phyloP scores from a whole-genome alignment of 2,329 filamentous ascomycete species.

The Xylaria sp. region DNA sequence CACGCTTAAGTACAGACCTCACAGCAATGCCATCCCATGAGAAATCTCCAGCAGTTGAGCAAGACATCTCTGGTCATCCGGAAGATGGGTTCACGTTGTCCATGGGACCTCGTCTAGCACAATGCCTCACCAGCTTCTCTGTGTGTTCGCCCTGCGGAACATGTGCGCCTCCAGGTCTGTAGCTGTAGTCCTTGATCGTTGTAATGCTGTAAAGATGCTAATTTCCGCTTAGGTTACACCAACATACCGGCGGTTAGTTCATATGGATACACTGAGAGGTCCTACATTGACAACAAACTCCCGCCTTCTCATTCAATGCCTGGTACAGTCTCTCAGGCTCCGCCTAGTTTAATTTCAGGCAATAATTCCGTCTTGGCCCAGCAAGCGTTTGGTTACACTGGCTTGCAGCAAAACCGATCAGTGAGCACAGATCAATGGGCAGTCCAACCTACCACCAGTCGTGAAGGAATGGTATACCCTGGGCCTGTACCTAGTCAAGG shows the following conservation, averaged over 20 bases:
- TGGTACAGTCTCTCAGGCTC: conserved; percentile 44
- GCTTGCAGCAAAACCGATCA: conserved; percentile 51
- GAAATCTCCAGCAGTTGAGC: conserved; percentile 40
- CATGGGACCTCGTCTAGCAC: conserved; percentile 48
- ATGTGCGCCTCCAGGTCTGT: conserved; percentile 52
- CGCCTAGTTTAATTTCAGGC: conserved; percentile 46
- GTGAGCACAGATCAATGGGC: conserved; percentile 42
- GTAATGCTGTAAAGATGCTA: conserved; percentile 38
- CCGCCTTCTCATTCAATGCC: conserved; percentile 41
- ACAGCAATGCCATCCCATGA: conserved; percentile 43
- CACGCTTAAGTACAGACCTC: conserved; percentile 44
- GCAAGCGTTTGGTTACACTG: conserved; percentile 51
- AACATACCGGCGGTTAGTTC: conserved; percentile 43
- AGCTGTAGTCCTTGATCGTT: conserved; percentile 25
- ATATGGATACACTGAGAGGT: conserved; percentile 42
- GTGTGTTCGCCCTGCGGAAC: conserved; percentile 52
- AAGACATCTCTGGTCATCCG: conserved; percentile 39
- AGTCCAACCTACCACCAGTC: conserved; percentile 48
- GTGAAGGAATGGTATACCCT: conserved; percentile 57
- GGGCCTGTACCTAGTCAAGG: conserved; percentile 40
- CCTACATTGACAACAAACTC: conserved; percentile 44
- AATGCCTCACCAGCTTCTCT: conserved; percentile 50
- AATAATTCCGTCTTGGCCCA: conserved; percentile 46
- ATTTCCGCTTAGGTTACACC: conserved; percentile 45
- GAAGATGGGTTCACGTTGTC: conserved; percentile 39